Base-by-base conservation (phyloP, 495 filamentous ascomycete species). In the Lasiosphaeria ovina region DNA sequence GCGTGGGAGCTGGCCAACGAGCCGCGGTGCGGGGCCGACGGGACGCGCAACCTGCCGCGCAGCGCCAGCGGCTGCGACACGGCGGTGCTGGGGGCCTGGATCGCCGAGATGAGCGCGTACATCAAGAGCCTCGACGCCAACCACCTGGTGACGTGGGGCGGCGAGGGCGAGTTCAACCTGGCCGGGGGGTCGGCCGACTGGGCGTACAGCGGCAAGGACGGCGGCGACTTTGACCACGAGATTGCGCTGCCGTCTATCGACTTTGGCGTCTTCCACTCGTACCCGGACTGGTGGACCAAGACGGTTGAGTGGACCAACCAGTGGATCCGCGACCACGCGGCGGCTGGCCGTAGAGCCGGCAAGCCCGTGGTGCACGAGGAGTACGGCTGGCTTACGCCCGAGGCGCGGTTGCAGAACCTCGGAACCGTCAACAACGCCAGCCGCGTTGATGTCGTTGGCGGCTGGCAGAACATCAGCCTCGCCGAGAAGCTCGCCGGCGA, bases 341-440 rank as follows among this genome's bases (percentile, higher is more conserved):
- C 71, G 0, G 77, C 81, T 1, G 85, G 83, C 57, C 71, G 72
- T 38, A 79, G 77, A 9, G 79, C 77, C 8, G 80, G 79, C 24
- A 90, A 89, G 72, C 86, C 88, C 0, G 87, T 88, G 47, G 75
- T 90, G 24, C 79, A 87, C 53, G 87, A 90, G 62, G 88, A 89
- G 67, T 90, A 90, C 62, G 85, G 86, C 60, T 76, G 66, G 63
- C 66, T 81, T 45, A 77, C 72, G 3, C 67, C 74, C 47, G 70
- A 75, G 64, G 50, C 61, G 72, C 60, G 77, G 69, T 54, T 80
- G 65, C 69, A 69, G 40, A 61, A 72, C 54, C 62, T 66, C 8
- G 64, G 68, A 47, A 69, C 55, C 38, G 66, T 68, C 34, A 57
- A 65, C 44, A 73, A 77, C 57, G 54, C 64, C 34, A 76, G 77